Percentiles rank a stretch among this genome's conserved stretches.
phyloP scores from a whole-genome alignment of 139 green algal genomes.

The Picocystis salinarum region DNA sequence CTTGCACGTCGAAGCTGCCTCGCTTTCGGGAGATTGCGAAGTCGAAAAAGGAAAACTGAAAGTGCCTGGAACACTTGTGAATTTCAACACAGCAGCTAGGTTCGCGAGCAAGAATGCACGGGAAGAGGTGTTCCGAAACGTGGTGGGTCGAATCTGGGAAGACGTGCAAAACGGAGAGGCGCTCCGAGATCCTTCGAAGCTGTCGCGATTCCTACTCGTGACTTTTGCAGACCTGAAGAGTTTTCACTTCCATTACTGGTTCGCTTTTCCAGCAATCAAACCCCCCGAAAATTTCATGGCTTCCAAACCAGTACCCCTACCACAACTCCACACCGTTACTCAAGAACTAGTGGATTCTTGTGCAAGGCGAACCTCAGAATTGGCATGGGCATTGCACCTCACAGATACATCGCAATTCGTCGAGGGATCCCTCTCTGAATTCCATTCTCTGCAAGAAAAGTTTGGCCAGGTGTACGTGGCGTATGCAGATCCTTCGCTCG shows the following conservation, averaged over 20 bases:
- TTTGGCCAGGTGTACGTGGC: too few species aligned
- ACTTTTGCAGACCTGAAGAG: constrained; percentile 76
- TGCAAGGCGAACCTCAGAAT: too few species aligned
- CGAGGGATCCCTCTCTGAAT: too few species aligned
- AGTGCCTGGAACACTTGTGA: not conserved
- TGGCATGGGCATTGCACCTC: too few species aligned
- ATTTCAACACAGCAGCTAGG: not conserved
- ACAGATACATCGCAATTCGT: too few species aligned
- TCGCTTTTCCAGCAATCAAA: too few species aligned
- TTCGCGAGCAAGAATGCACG: not conserved
- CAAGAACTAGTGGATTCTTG: too few species aligned
- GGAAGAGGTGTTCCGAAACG: not conserved
- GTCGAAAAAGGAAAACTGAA: not conserved
- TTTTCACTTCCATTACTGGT: constrained; percentile 69
- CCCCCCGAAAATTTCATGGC: too few species aligned
- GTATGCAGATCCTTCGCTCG: too few species aligned
- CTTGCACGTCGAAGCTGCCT: not conserved
- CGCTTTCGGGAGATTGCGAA: constrained; percentile 1
- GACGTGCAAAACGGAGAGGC: constrained; percentile 35
- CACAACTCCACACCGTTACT: too few species aligned
- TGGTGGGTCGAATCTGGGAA: constrained; percentile 26
- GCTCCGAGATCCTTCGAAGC: constrained; percentile 20
- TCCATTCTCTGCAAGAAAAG: too few species aligned
- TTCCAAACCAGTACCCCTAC: too few species aligned
- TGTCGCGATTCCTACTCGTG: constrained; percentile 47